A percentile compares a stretch with the other conserved stretches of the same genome.
Evolutionary conservation across 169 alveolate species (phyloP).

Genomic region (Plasmodium coatneyi): DNA sequence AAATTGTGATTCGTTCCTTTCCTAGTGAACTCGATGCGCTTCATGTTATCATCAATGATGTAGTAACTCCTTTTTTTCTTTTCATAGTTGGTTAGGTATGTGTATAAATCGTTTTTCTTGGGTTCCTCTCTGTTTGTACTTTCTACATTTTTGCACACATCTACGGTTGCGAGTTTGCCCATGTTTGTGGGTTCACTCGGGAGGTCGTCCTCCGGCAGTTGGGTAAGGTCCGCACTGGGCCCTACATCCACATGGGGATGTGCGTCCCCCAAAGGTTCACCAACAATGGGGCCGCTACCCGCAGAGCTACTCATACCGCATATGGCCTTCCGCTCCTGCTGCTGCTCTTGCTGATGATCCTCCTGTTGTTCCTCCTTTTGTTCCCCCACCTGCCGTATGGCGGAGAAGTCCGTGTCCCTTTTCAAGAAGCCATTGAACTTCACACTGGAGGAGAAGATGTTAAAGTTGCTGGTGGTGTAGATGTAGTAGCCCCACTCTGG

Average conservation of each 20-base stretch:
- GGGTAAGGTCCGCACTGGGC: background rate
- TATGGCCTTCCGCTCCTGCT: background rate
- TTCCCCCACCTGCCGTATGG: background rate
- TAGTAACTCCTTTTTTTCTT: constrained; percentile 48
- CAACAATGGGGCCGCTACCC: background rate
- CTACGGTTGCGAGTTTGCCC: background rate
- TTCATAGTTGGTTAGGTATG: constrained; percentile 19
- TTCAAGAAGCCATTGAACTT: constrained; percentile 68
- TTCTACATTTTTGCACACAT: background rate
- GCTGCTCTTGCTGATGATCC: no score
- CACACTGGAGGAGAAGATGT: constrained; percentile 33
- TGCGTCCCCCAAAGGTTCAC: background rate
- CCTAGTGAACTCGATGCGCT: constrained; percentile 42
- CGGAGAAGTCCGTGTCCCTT: constrained; percentile 12
- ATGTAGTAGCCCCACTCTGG: constrained; percentile 76
- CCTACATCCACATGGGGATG: no score
- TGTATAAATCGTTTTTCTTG: background rate
- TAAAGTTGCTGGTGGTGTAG: constrained; percentile 57
- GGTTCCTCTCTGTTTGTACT: background rate
- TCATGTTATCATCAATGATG: constrained; percentile 49
- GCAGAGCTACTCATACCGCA: background rate
- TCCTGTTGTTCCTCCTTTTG: background rate
- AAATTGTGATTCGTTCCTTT: constrained; percentile 37
- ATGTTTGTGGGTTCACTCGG: background rate
- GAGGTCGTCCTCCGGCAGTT: background rate